A percentile compares a stretch with the other conserved stretches of the same genome.
phyloP scores from a whole-genome alignment of 2,329 filamentous ascomycete genomes.

The Trichocomaceae sp. region DNA sequence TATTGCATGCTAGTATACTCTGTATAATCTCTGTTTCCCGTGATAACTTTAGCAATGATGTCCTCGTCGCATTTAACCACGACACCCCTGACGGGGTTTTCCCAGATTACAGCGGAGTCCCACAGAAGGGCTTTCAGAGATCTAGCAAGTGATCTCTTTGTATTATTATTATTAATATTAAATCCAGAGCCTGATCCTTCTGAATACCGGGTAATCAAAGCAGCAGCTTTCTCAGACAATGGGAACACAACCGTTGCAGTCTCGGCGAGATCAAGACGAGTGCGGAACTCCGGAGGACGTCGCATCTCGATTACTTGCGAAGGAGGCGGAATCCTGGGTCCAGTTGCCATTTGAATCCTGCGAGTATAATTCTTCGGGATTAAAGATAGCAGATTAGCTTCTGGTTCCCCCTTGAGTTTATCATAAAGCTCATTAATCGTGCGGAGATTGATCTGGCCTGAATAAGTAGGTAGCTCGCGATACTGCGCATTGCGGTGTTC shows the following conservation, averaged over 20 bases:
- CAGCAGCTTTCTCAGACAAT: slow-evolving; percentile 18
- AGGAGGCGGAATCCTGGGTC: slow-evolving; percentile 2
- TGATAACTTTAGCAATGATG: slow-evolving; percentile 15
- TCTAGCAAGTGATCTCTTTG: no score
- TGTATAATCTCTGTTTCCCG: slow-evolving; percentile 16
- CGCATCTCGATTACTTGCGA: neutral
- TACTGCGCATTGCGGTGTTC: slow-evolving; percentile 16
- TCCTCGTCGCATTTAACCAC: slow-evolving; percentile 21
- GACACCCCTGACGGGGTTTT: slow-evolving; percentile 17
- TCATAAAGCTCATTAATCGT: slow-evolving; percentile 15
- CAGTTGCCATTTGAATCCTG: slow-evolving; percentile 18
- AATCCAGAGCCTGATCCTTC: no score
- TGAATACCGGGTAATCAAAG: slow-evolving; percentile 14
- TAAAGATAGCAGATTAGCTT: slow-evolving; percentile 18
- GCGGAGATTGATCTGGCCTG: slow-evolving; percentile 17
- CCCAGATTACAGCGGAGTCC: slow-evolving; percentile 14
- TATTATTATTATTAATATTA: no score
- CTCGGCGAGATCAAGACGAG: slow-evolving; percentile 17
- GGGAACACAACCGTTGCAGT: slow-evolving; percentile 20
- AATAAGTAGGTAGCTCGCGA: slow-evolving; percentile 14
- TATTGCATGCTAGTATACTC: slow-evolving; percentile 25
- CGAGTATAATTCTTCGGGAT: slow-evolving; percentile 20
- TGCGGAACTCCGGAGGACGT: slow-evolving; percentile 16
- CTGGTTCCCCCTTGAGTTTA: slow-evolving; percentile 14
- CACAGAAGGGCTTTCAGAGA: no score